These are phyloP conservation scores for Penicillium psychrosexuale DNA, from an alignment of 2,329 filamentous ascomycete genomes.

Conservation along the genomic window DNA sequence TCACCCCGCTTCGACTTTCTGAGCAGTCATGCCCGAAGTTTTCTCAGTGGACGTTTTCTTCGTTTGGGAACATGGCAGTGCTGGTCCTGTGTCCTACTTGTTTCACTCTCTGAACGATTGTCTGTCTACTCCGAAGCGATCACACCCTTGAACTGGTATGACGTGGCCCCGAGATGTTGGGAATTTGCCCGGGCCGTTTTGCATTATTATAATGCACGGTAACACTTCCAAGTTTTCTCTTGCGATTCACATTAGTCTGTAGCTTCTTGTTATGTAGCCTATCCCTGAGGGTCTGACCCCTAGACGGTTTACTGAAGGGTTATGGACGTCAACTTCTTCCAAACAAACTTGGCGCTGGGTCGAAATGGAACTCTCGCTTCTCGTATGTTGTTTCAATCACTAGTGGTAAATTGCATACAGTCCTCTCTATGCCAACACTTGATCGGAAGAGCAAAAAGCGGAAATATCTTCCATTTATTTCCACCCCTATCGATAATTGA, in stretches of 20 bases:
- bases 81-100: conserved; percentile 8
- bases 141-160: not conserved
- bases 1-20: not conserved
- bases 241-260: not conserved
- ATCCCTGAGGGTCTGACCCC: not conserved
- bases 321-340: not conserved
- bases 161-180: not conserved
- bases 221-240: not conserved
- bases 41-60: not conserved
- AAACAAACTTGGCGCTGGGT: not conserved
- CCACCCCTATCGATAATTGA: not conserved
- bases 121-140: not conserved
- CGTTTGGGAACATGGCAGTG: conserved; percentile 1
- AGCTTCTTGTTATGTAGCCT: not conserved
- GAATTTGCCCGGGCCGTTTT: not conserved
- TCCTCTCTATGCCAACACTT: not conserved
- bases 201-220: not conserved
- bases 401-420: not conserved
- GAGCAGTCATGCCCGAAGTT: not conserved
- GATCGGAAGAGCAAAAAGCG: not conserved
- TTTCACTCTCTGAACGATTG: conserved; percentile 10
- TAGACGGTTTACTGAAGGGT: not conserved
- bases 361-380: not conserved
- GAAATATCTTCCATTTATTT: not conserved
- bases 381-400: not conserved